Conservation (phyloP, 176 grass and related monocot species). For the Lolium multiflorum region DNA sequence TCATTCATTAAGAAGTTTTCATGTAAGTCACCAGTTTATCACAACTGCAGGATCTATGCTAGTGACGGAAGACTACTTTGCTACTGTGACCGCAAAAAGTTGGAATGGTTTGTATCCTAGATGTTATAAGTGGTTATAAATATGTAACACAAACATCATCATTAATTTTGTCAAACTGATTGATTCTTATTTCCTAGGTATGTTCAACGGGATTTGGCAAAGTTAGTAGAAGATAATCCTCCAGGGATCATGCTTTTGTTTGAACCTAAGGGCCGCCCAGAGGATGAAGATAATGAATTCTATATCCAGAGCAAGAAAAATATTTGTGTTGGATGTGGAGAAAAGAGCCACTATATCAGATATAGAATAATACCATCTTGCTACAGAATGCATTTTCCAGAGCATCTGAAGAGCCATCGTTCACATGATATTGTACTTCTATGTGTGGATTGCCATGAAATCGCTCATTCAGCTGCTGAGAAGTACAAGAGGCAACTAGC, state of each 20-base stretch:
- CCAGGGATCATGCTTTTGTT: conserved; percentile 95
- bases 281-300: conserved; percentile 95
- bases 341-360: conserved; percentile 93
- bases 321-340: conserved; percentile 96
- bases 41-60: conserved; percentile 97
- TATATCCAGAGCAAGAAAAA: conserved; percentile 99
- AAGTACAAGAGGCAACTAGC: conserved; percentile 85
- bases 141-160: conserved; percentile 3
- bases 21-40: conserved; percentile 95
- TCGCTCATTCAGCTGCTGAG: conserved; percentile 84
- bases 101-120: conserved; percentile 77
- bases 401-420: conserved; percentile 97
- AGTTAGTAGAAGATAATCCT: conserved; percentile 82
- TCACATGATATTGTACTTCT: conserved; percentile 99
- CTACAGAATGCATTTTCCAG: conserved; percentile 97
- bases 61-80: conserved; percentile 96
- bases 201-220: conserved; percentile 75
- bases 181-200: conserved; percentile 64
- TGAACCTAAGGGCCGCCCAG: conserved; percentile 95
- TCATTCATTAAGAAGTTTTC: conserved; percentile 94
- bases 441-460: conserved; percentile 94
- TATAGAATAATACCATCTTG: conserved; percentile 99
- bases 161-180: conserved; percentile 36
- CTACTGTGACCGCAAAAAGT: conserved; percentile 92
- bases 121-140: conserved; percentile 29